Evolutionary conservation across 768 basidiomycete genomes (phyloP).

Genomic region (Termitomyces eurrhizus): DNA sequence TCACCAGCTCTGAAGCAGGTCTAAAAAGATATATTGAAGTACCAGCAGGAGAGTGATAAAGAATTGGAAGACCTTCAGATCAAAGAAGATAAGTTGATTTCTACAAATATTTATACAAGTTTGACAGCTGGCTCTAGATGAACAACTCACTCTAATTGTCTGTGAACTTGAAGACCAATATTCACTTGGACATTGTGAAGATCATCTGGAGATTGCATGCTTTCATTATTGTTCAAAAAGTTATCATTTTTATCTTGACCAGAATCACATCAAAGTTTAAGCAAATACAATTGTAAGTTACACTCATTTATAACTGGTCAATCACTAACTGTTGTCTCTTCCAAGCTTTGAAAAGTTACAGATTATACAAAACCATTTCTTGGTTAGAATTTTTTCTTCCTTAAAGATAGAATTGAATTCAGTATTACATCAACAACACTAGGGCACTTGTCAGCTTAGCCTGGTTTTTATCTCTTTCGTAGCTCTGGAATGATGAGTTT

Average conservation of each 20-base stretch:
- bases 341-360: too few species aligned
- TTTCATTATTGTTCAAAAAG: background rate
- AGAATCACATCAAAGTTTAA: conserved; percentile 1
- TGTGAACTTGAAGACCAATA: background rate
- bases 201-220: background rate
- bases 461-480: too few species aligned
- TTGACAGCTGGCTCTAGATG: conserved; percentile 3
- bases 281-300: background rate
- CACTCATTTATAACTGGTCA: too few species aligned
- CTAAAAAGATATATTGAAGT: background rate
- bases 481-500: too few species aligned
- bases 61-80: background rate
- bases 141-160: conserved; percentile 3
- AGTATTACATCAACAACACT: too few species aligned
- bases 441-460: too few species aligned
- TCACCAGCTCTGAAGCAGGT: background rate
- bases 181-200: background rate
- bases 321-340: too few species aligned
- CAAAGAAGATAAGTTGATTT: conserved; percentile 2
- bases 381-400: too few species aligned
- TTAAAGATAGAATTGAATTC: too few species aligned
- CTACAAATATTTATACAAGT: background rate
- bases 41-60: background rate
- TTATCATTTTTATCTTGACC: conserved; percentile 4
- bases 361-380: too few species aligned